phyloP scores from a whole-genome alignment of 2,329 filamentous ascomycete genomes.

The Bisporella sp. region DNA sequence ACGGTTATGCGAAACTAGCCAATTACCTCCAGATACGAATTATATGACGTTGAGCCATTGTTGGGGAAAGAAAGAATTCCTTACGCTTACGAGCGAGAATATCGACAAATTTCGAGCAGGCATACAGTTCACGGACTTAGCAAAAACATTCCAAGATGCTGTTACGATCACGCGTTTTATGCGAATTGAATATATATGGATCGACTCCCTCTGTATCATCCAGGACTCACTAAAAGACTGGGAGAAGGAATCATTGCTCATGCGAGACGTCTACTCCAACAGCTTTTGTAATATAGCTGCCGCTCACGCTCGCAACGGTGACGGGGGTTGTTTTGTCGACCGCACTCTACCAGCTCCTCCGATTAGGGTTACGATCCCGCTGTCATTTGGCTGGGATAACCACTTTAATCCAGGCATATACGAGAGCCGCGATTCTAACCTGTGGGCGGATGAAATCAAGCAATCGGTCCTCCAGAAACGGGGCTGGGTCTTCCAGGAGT shows the following conservation, averaged over 20 bases:
- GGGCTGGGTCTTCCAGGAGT: conserved; percentile 1
- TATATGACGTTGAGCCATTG: conserved; percentile 1
- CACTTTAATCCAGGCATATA: background rate
- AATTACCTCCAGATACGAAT: background rate
- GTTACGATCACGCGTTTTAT: background rate
- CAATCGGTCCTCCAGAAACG: background rate
- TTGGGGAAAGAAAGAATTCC: background rate
- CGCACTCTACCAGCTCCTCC: background rate
- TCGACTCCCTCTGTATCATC: too few relatives aligned
- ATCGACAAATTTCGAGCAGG: background rate
- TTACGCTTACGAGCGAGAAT: background rate
- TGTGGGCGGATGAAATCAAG: background rate
- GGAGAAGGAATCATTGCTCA: background rate
- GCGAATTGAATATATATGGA: background rate
- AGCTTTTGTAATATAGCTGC: conserved; percentile 1
- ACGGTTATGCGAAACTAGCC: background rate
- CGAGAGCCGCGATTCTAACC: background rate
- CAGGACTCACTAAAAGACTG: background rate
- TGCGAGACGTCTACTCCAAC: background rate
- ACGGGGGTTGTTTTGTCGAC: background rate
- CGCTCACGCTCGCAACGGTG: background rate
- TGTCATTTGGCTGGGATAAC: background rate
- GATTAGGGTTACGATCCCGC: background rate
- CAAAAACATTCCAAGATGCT: background rate
- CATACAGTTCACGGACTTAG: background rate